Conservation (phyloP, 805 yeast genomes). For the Kodamaea neixiangensis region DNA sequence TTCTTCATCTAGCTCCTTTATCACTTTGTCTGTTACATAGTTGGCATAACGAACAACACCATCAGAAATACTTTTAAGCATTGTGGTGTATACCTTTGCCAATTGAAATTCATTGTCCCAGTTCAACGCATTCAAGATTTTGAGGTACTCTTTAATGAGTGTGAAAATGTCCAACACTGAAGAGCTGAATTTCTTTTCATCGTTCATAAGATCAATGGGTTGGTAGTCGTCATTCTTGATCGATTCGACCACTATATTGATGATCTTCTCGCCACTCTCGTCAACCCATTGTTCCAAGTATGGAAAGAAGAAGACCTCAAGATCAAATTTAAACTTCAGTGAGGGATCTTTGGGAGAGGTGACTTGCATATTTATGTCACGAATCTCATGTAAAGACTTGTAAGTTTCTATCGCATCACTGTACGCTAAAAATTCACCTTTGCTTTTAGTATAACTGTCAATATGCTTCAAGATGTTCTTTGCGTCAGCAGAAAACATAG, state of each 20-base stretch:
- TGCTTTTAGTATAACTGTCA: slow-evolving; percentile 38
- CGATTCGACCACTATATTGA: slow-evolving; percentile 53
- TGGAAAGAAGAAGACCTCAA: slow-evolving; percentile 56
- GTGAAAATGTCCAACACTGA: slow-evolving; percentile 71
- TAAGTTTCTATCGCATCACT: slow-evolving; percentile 62
- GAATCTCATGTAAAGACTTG: slow-evolving; percentile 50
- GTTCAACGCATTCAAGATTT: slow-evolving; percentile 55
- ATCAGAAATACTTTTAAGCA: slow-evolving; percentile 65
- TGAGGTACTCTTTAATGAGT: slow-evolving; percentile 57
- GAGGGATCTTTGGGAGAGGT: slow-evolving; percentile 13
- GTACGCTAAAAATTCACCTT: slow-evolving; percentile 41
- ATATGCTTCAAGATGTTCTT: slow-evolving; percentile 52
- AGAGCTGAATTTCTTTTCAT: slow-evolving; percentile 49
- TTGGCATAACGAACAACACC: slow-evolving; percentile 56
- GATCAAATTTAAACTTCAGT: slow-evolving; percentile 47
- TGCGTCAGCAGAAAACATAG: slow-evolving; percentile 56
- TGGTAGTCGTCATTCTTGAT: slow-evolving; percentile 58
- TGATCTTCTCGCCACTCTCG: slow-evolving; percentile 49
- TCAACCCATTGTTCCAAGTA: slow-evolving; percentile 39
- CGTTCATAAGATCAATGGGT: slow-evolving; percentile 47
- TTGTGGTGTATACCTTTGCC: slow-evolving; percentile 59
- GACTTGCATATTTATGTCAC: slow-evolving; percentile 53
- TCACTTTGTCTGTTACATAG: slow-evolving; percentile 36
- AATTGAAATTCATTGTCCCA: slow-evolving; percentile 70
- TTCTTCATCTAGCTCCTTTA: slow-evolving; percentile 45